Base-by-base conservation (phyloP, 345 rosid species). In the Microthlaspi erraticum region DNA sequence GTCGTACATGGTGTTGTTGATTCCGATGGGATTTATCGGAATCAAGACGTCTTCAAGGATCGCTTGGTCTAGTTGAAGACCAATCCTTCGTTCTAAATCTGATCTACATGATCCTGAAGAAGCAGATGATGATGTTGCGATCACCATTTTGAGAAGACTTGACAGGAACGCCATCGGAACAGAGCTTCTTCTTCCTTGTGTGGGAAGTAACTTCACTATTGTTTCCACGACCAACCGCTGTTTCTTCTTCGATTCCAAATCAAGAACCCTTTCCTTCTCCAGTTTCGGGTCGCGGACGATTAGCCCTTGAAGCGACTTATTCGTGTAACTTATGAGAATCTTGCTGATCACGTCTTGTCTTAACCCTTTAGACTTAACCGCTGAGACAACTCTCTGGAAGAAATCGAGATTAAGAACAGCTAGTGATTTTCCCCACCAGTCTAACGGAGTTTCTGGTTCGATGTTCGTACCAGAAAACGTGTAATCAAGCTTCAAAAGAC, bases 401-500 rank as follows among this genome's bases (percentile, higher is more conserved):
- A 87, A 81, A 71, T 89, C 93, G 18, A 89, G 97, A 71, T 74
- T 88, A 17, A 94, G 78, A 60, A 82, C 72, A 49, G 90, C 70
- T 6, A 94, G 76, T 5, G 95, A 85, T 76, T 88, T 89, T 34
- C 96, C 99, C 99, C 99, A 94, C 98, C 97, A 94, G 43, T 91
- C 87, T 14, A 83, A 72, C 7, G 93, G 90, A 45, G 92, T 86
- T 70, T 94, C 95, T 2, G 89, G 90, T 64, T 83, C 97, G 16
- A 77, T 74, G 10, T 79, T 82, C 0, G 74, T 50, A 12, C 80
- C 74, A 3, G 87, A 78, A 79, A 80, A 89, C 43, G 81, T 80
- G 29, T 88, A 91, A 71, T 94, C 96, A 38, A 94, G 96, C 80
- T 91, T 94, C 46, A 86, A 38, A 72, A 94, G 79, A 36, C 99